Percentiles rank a stretch among this genome's conserved stretches.
Evolutionary conservation across 139 green algal species (phyloP).

Genomic region (Edaphochlamys debaryana): DNA sequence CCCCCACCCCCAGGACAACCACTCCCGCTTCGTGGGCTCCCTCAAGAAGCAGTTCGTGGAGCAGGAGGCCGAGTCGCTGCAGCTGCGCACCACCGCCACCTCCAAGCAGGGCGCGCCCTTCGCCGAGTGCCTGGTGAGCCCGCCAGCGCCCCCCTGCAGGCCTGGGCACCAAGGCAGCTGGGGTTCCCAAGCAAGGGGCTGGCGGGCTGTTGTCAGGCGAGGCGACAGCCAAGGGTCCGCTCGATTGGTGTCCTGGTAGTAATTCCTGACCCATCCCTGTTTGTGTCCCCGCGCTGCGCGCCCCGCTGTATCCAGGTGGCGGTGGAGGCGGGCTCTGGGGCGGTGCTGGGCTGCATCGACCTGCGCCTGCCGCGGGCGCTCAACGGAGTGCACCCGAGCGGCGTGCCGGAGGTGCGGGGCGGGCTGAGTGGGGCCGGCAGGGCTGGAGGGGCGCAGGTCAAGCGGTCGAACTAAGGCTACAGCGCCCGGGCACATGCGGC

Average conservation of each 20-base stretch:
- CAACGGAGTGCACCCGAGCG: conserved; percentile 10
- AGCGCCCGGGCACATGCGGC: no score
- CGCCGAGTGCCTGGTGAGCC: conserved; percentile 58
- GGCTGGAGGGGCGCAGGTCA: no score
- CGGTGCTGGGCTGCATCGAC: conserved; percentile 68
- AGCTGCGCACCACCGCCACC: conserved; percentile 46
- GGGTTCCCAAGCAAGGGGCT: no score
- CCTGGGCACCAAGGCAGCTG: no score
- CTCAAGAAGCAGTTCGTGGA: conserved; percentile 69
- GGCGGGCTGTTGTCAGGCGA: background rate
- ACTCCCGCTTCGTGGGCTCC: conserved; percentile 57
- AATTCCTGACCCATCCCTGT: no score
- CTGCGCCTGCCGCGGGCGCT: conserved; percentile 44
- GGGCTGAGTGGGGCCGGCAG: no score
- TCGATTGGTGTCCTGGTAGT: no score
- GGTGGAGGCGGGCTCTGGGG: background rate
- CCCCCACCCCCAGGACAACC: conserved; percentile 46
- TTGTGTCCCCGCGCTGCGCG: background rate
- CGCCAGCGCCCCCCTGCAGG: no score
- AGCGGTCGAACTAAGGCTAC: no score
- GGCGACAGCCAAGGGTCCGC: no score
- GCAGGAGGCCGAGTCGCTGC: conserved; percentile 62
- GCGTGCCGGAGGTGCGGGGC: conserved; percentile 10
- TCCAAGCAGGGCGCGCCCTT: conserved; percentile 29
- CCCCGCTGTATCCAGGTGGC: background rate